Conservation (phyloP, 345 rosid species). For the Angophora floribunda region DNA sequence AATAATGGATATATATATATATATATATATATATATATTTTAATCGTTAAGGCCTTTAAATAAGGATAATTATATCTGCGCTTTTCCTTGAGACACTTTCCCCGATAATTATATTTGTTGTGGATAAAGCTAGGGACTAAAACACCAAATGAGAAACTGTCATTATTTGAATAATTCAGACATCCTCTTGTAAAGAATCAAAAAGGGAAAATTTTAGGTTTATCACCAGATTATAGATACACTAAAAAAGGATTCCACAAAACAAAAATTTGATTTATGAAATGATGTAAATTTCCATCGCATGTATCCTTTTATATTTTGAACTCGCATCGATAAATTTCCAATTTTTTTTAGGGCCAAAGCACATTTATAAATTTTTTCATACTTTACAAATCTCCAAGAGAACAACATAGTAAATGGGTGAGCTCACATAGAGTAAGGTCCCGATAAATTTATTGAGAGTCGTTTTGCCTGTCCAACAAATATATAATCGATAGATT, state of each 20-base stretch:
- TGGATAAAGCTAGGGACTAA: neutral
- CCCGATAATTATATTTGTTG: neutral
- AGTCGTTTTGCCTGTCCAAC: too few relatives aligned
- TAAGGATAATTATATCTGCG: neutral
- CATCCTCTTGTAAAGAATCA: neutral
- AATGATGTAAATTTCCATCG: neutral
- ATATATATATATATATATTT: too few relatives aligned
- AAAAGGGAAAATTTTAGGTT: neutral
- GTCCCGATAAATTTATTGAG: too few relatives aligned
- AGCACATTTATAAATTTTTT: too few relatives aligned
- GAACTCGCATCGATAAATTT: fast-evolving
- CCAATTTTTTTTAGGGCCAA: fast-evolving
- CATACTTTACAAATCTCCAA: neutral
- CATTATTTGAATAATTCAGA: neutral
- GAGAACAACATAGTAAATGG: too few relatives aligned
- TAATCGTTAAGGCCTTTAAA: neutral
- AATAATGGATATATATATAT: neutral
- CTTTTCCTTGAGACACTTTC: neutral
- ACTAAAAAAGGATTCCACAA: neutral
- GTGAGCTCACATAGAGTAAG: too few relatives aligned
- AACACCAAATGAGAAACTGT: neutral
- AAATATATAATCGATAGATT: too few relatives aligned
- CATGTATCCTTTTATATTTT: neutral
- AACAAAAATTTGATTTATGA: neutral
- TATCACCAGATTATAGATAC: neutral